Percentiles rank a stretch among this genome's conserved stretches.
Conservation (phyloP, 2,329 filamentous ascomycete species). For the Apiospora sp. region DNA sequence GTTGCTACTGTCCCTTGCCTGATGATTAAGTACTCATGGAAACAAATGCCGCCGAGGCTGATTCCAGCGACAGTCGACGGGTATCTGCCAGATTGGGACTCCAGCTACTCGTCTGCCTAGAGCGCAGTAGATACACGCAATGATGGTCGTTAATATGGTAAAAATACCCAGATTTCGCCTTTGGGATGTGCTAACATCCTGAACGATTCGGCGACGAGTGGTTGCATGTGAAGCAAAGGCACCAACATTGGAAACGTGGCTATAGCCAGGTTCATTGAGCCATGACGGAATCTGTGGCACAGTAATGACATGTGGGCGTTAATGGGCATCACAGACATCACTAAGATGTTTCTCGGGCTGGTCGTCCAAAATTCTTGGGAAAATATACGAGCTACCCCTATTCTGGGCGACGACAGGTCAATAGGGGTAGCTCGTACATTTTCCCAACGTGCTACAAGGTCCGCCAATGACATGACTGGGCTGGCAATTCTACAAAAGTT, state of each 20-base stretch:
- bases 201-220: background rate
- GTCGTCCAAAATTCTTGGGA: background rate
- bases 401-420: background rate
- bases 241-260: too few relatives aligned
- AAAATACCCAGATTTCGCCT: too few relatives aligned
- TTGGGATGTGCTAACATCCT: background rate
- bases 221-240: too few relatives aligned
- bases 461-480: too few relatives aligned
- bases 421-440: background rate
- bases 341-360: background rate
- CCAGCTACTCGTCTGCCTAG: background rate
- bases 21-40: background rate
- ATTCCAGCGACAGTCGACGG: background rate
- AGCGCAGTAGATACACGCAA: background rate
- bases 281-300: background rate
- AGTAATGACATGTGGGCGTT: background rate
- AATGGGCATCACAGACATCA: background rate
- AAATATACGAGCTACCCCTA: background rate
- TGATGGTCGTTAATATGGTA: too few relatives aligned
- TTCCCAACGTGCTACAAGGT: background rate
- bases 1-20: background rate
- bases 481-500: too few relatives aligned
- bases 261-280: background rate
- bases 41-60: background rate
- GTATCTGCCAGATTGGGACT: background rate